A percentile compares a stretch with the other conserved stretches of the same genome.
These are phyloP conservation scores for Obba rivulosa DNA, from an alignment of 768 basidiomycete genomes.

Conservation along the genomic window DNA sequence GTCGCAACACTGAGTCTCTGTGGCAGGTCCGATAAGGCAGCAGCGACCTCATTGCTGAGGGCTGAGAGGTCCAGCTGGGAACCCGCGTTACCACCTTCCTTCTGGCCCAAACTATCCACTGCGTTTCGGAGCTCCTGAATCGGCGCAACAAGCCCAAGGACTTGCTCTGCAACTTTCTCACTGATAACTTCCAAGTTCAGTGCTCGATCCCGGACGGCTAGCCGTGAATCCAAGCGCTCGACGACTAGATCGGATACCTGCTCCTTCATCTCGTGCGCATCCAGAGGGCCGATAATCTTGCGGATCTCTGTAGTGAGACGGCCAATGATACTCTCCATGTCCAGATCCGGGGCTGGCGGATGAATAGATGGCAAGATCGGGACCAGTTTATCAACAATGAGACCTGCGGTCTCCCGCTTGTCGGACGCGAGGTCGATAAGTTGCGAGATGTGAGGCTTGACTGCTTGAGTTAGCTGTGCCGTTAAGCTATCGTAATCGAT, in stretches of 20 bases:
- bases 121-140: constrained; percentile 16
- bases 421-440: constrained; percentile 87
- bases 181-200: constrained; percentile 59
- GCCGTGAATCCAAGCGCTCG: constrained; percentile 75
- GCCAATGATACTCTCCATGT: constrained; percentile 50
- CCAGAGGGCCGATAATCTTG: constrained; percentile 66
- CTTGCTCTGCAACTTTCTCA: constrained; percentile 47
- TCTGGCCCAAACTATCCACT: constrained; percentile 11
- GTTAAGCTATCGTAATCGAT: constrained; percentile 80
- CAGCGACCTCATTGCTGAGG: constrained; percentile 18
- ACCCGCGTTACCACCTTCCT: background rate
- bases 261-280: constrained; percentile 84
- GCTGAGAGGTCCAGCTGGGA: constrained; percentile 12
- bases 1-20: constrained; percentile 39
- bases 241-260: constrained; percentile 87
- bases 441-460: constrained; percentile 85
- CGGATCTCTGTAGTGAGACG: constrained; percentile 68
- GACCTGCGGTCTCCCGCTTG: constrained; percentile 79
- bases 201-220: constrained; percentile 70
- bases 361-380: constrained; percentile 53
- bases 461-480: constrained; percentile 69
- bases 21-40: constrained; percentile 44
- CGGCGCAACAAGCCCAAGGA: constrained; percentile 40
- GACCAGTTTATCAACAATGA: constrained; percentile 69
- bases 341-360: constrained; percentile 29